Conservation (phyloP, 73 alveolate genomes). For the Blepharisma japonicum region DNA sequence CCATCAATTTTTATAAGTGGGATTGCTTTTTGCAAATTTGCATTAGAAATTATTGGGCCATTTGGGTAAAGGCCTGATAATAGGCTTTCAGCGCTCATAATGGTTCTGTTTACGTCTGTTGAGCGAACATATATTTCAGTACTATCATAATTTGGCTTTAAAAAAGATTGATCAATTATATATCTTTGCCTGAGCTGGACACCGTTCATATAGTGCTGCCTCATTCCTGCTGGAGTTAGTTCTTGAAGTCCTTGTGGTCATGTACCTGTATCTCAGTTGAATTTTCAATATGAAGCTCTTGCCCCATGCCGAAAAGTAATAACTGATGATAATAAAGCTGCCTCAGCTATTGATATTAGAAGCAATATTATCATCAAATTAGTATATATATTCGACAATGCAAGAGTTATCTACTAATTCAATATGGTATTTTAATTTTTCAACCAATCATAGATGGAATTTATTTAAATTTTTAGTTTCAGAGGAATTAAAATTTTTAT, state of each 20-base stretch:
- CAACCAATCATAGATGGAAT: no score
- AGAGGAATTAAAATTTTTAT: no score
- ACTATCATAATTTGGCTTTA: conserved; percentile 52
- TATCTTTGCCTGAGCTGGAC: conserved; percentile 57
- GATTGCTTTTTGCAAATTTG: background rate
- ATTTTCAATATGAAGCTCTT: background rate
- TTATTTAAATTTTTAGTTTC: no score
- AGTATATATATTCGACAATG: no score
- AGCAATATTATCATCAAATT: no score
- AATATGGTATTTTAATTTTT: no score
- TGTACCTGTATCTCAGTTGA: background rate
- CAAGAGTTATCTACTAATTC: no score
- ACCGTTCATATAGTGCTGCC: conserved; percentile 72
- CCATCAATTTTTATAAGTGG: background rate
- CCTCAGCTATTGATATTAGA: no score
- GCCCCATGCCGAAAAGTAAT: background rate
- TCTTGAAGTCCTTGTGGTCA: conserved; percentile 30
- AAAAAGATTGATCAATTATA: conserved; percentile 45
- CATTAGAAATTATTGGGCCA: conserved; percentile 30
- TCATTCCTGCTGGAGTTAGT: conserved; percentile 68
- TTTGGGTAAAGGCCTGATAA: conserved; percentile 76
- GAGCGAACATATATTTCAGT: conserved; percentile 67
- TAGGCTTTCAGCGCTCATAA: conserved; percentile 66
- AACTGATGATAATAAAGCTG: no score
- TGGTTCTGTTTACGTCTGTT: conserved; percentile 63